Base-by-base conservation (phyloP, 495 filamentous ascomycete genomes). In the Podospora pseudoanserina region DNA sequence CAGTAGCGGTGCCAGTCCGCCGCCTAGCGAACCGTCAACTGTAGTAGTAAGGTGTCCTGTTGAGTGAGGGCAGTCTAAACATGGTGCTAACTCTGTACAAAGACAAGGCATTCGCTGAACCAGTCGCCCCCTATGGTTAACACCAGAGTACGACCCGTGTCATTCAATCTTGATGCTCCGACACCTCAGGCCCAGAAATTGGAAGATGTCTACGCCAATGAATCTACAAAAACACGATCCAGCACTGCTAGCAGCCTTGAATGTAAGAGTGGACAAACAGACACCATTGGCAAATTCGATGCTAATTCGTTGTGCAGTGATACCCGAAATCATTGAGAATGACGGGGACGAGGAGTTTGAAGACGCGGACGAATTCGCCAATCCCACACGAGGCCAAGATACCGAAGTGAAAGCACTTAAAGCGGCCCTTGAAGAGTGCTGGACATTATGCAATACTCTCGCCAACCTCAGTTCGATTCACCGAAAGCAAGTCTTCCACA, bases 371-470 rank as follows among this genome's bases (percentile, higher is more conserved):
- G 81, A 84, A 39, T 77, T 80, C 27, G 71, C 78, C 64, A 79
- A 75, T 34, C 74, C 76, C 30, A 71, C 85, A 59, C 77, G 78
- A 62, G 72, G 82, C 64, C 86, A 87, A 54, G 82, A 87, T 28
- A 74, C 67, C 60, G 92, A 96, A 76, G 84, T 94, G 63, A 85
- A 79, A 49, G 89, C 89, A 18, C 82, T 96, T n/a, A 88, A 85
- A 68, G 85, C 87, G 26, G 93, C 92, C 0, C 83, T 97, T 13
- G 87, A 88, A 69, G 93, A 96, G 81, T 97, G 93, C 78, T 97
- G 93, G 93, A 96, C 92, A 1, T 79, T 97, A 49, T 97, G 93
- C 79, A 97, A 96, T 77, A 96, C 93, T 0, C 80, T 97, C 55
- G 92, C 93, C 26, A 90, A 85, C 64, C 83, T 97, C 28, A 96